phyloP scores from a whole-genome alignment of 495 filamentous ascomycete genomes.

The Tuber melanosporum region DNA sequence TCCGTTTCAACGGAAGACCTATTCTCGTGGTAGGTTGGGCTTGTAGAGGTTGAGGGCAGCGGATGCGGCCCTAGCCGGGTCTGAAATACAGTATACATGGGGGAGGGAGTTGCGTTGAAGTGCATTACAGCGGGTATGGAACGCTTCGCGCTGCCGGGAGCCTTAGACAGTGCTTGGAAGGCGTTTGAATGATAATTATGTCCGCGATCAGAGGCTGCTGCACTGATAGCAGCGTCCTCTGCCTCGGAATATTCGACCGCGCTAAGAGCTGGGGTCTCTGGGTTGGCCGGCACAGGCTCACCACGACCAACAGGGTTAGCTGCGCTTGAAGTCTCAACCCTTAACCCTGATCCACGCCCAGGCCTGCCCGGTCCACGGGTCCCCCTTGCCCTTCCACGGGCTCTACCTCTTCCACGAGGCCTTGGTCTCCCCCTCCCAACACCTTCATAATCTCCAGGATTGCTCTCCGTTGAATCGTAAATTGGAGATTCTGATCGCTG shows the following conservation, averaged over 20 bases:
- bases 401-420: slow-evolving; percentile 54
- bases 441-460: slow-evolving; percentile 45
- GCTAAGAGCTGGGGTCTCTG: neutral
- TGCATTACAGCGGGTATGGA: slow-evolving; percentile 16
- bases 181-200: neutral
- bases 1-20: neutral
- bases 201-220: neutral
- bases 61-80: slow-evolving; percentile 29
- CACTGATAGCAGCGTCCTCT: neutral
- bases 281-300: neutral
- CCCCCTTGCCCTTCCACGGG: slow-evolving; percentile 55
- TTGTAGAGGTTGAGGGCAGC: slow-evolving; percentile 9
- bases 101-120: slow-evolving; percentile 30
- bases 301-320: neutral
- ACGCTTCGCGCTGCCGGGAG: neutral
- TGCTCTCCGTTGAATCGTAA: slow-evolving; percentile 49
- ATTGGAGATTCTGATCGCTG: slow-evolving; percentile 18
- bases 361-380: slow-evolving; percentile 50
- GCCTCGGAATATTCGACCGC: neutral
- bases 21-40: neutral
- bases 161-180: neutral
- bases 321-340: slow-evolving; percentile 33
- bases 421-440: slow-evolving; percentile 54
- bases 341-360: slow-evolving; percentile 46
- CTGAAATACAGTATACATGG: slow-evolving; percentile 30